Conservation (phyloP, 176 grass and related monocot species). For the Triticum turgidum region DNA sequence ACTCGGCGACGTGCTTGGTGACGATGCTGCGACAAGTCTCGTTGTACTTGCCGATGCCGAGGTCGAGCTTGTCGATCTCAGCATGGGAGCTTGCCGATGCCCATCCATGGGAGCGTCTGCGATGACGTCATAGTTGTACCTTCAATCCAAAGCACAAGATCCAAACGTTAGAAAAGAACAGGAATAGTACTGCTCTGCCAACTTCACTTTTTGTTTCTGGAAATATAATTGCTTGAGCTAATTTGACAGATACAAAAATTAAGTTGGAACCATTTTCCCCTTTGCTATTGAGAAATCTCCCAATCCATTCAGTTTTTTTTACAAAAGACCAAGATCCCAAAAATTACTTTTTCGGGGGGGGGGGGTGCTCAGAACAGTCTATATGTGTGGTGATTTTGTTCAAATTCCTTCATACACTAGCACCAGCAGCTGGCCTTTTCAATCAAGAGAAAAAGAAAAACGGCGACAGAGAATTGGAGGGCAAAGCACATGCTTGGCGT, state of each 20-base stretch:
- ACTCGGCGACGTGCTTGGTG: too few species aligned
- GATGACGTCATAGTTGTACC: conserved; percentile 61
- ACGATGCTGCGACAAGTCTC: too few species aligned
- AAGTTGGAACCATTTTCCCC: background rate
- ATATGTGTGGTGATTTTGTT: background rate
- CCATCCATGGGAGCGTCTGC: conserved; percentile 55
- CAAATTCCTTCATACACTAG: background rate
- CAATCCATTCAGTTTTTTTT: too few species aligned
- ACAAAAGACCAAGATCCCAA: background rate
- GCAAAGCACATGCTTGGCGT: conserved; percentile 3
- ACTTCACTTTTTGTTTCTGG: background rate
- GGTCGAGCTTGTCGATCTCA: too few species aligned
- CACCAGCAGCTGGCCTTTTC: background rate
- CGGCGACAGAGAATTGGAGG: background rate
- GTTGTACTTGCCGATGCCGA: too few species aligned
- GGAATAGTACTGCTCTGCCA: background rate
- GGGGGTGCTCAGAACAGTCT: background rate
- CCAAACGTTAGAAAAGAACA: conserved; percentile 11
- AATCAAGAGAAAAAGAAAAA: background rate
- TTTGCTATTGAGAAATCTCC: too few species aligned
- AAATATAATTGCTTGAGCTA: background rate
- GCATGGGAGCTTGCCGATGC: background rate
- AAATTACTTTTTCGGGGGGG: background rate
- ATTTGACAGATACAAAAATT: background rate
- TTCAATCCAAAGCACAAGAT: conserved; percentile 34